A percentile compares a stretch with the other conserved stretches of the same genome.
These are phyloP conservation scores for Dioscorea alata DNA, from an alignment of 106 monocot species.

Conservation along the genomic window DNA sequence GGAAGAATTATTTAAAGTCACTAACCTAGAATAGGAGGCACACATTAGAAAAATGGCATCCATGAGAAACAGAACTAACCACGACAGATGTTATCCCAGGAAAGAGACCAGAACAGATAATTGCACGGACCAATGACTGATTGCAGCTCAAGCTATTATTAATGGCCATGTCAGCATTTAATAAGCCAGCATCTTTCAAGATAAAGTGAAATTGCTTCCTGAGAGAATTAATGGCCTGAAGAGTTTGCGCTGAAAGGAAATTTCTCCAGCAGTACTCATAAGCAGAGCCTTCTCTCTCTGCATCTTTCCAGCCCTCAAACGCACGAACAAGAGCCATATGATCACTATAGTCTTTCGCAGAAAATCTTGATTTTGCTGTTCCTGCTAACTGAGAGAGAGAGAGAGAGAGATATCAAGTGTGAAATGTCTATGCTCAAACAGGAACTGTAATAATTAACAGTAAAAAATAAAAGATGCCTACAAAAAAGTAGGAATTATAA, in stretches of 20 bases:
- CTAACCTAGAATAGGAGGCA: background rate
- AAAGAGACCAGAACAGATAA: conserved; percentile 95
- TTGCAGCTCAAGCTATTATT: conserved; percentile 88
- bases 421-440: too few species aligned
- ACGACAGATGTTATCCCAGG: conserved; percentile 97
- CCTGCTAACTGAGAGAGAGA: conserved; percentile 72
- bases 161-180: conserved; percentile 47
- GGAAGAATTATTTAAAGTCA: background rate
- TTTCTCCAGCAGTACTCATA: conserved; percentile 99
- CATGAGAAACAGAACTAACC: conserved; percentile 28
- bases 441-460: too few species aligned
- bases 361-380: conserved; percentile 95
- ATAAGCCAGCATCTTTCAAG: conserved; percentile 75
- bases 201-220: conserved; percentile 90
- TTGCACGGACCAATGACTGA: conserved; percentile 91
- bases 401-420: background rate
- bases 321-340: conserved; percentile 99
- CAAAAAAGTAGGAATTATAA: too few species aligned
- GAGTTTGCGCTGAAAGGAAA: conserved; percentile 94
- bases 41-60: conserved; percentile 2
- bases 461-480: too few species aligned
- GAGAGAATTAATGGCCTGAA: conserved; percentile 95
- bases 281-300: conserved; percentile 93
- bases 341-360: conserved; percentile 98
- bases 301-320: conserved; percentile 97